phyloP scores from a whole-genome alignment of 257 asterid genomes.

The Fraxinus cuspidata region DNA sequence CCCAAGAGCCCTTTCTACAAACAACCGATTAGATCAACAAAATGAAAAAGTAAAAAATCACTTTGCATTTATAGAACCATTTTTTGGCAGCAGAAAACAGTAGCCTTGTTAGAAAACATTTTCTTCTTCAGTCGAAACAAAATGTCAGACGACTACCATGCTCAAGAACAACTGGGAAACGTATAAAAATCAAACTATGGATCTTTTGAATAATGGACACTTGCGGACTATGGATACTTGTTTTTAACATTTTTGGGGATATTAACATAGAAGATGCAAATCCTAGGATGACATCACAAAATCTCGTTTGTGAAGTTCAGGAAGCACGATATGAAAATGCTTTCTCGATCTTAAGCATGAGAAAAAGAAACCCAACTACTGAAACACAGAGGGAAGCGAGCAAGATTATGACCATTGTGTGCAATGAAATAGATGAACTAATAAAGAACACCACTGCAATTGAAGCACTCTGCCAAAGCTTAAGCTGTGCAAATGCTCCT shows the following conservation, averaged over 20 bases:
- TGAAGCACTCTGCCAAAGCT: slow-evolving; percentile 93
- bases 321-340: slow-evolving; percentile 41
- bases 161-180: too few relatives aligned
- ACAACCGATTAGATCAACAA: too few relatives aligned
- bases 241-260: not conserved
- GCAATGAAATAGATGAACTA: slow-evolving; percentile 64
- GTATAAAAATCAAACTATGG: not conserved
- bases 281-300: not conserved
- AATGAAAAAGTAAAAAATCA: not conserved
- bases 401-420: slow-evolving; percentile 59
- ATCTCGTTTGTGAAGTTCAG: slow-evolving; percentile 15
- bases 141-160: not conserved
- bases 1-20: too few relatives aligned
- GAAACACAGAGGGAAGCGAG: slow-evolving; percentile 60
- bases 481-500: slow-evolving; percentile 96
- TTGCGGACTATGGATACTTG: not conserved
- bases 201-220: not conserved
- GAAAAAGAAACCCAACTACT: slow-evolving; percentile 56
- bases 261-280: not conserved
- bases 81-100: too few relatives aligned
- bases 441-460: slow-evolving; percentile 71
- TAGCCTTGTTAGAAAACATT: too few relatives aligned
- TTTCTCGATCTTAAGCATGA: slow-evolving; percentile 67
- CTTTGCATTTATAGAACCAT: not conserved
- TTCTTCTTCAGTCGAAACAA: not conserved